phyloP scores from a whole-genome alignment of 2,329 filamentous ascomycete genomes.

The Cadophora sp. region DNA sequence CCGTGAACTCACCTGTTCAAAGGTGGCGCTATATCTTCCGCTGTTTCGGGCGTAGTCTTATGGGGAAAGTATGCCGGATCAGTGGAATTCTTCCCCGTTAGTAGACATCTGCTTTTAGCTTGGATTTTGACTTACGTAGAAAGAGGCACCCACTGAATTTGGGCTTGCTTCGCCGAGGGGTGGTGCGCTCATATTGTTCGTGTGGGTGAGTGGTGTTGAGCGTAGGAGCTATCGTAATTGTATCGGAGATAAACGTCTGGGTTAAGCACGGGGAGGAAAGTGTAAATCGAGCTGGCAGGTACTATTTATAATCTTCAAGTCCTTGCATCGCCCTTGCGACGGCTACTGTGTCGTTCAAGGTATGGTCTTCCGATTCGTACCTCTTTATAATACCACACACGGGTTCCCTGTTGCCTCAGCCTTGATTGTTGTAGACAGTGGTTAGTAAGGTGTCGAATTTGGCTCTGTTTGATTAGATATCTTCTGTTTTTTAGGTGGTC shows the following conservation, averaged over 20 bases:
- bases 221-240: not conserved
- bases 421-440: no score
- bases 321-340: no score
- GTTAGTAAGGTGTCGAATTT: no score
- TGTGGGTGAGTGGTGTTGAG: not conserved
- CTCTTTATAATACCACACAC: not conserved
- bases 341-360: no score
- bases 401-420: no score
- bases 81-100: not conserved
- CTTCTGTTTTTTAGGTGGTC: no score
- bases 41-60: not conserved
- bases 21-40: not conserved
- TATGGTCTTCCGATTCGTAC: no score
- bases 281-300: not conserved
- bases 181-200: not conserved
- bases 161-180: not conserved
- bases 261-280: conserved; percentile 1
- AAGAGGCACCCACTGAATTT: not conserved
- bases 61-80: not conserved
- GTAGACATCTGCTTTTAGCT: not conserved
- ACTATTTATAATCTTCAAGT: not conserved
- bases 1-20: not conserved
- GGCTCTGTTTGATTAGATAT: no score
- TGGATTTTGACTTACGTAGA: not conserved
- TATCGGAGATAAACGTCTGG: not conserved